Evolutionary conservation across 352 stramenopile genomes (phyloP), one percentile per base, ranked within the genome.

Genomic region (Blastocystis sp.): DNA sequence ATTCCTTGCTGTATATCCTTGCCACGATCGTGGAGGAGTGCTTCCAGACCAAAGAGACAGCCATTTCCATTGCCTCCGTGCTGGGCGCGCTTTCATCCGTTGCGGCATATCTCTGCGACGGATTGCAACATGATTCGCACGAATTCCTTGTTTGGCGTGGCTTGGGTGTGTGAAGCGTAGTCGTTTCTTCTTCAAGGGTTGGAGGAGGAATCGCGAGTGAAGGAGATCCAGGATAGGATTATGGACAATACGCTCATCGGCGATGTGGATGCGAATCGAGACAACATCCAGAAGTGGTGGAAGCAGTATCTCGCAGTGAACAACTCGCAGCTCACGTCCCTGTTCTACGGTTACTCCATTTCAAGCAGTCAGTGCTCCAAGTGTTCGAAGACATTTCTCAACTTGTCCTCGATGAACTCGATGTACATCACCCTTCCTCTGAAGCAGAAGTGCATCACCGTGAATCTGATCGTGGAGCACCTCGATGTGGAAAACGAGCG

Each of bases 261-360:
- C 35, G 35, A 37, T 74, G 24, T n/a, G 39, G 45, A 65, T 35
- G 71, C 39, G 26, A 39, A 33, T n/a, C 10, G 12, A 80, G 31
- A 12, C 35, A 65, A 26, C 29, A 26, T 74, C 33, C n/a, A 63
- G 33, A 26, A 21, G 59, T 81, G 71, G 71, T 81, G 71, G 71
- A 19, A 81, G 13, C 71, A 66, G 26, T 81, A 81, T 31, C n/a
- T 19, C 13, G 45, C 16, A 4, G 19, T 66, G 19, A 81, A 81
- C 50, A 29, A n/a, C 10, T 31, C 35, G 16, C 19, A 45, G 21
- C 65, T 81, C 37, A 81, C 71, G 3, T 6, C 39, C 3, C 26
- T 81, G 26, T 81, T 81, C 55, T 81, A 81, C 37, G 71, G 71
- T 26, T 81, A 66, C 29, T 63, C 50, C 29, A 66, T 81, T 3